Conservation (phyloP, 331 rosid species). For the Pyrus hybrid region DNA sequence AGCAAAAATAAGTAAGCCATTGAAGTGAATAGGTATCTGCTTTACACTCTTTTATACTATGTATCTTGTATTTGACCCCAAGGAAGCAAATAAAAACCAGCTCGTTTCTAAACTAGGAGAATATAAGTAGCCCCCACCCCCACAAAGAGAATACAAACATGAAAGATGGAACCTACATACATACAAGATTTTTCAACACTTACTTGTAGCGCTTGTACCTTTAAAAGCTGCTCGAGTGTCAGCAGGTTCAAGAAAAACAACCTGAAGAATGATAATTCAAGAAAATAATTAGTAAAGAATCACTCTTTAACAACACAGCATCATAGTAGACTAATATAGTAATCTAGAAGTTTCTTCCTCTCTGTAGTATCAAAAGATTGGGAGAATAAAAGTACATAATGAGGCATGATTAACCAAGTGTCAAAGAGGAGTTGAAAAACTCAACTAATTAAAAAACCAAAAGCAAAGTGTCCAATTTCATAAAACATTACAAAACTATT, state of each 20-base stretch:
- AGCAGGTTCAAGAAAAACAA: slow-evolving; percentile 74
- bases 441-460: neutral
- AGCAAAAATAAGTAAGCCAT: neutral
- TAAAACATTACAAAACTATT: neutral
- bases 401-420: neutral
- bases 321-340: neutral
- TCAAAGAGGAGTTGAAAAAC: neutral
- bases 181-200: slow-evolving; percentile 10
- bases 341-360: neutral
- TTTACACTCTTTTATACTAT: neutral
- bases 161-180: neutral
- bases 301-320: neutral
- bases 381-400: neutral
- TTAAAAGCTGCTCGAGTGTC: slow-evolving; percentile 75
- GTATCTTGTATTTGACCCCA: neutral
- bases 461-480: neutral
- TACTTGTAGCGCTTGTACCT: slow-evolving; percentile 90
- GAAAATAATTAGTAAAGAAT: neutral
- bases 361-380: neutral
- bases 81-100: neutral
- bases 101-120: neutral
- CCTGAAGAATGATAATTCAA: slow-evolving; percentile 44
- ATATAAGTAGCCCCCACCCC: neutral
- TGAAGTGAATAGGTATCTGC: neutral
- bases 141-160: neutral